Evolutionary conservation across 2,329 filamentous ascomycete species (phyloP).

Genomic region (Cryphonectria nitschkei): DNA sequence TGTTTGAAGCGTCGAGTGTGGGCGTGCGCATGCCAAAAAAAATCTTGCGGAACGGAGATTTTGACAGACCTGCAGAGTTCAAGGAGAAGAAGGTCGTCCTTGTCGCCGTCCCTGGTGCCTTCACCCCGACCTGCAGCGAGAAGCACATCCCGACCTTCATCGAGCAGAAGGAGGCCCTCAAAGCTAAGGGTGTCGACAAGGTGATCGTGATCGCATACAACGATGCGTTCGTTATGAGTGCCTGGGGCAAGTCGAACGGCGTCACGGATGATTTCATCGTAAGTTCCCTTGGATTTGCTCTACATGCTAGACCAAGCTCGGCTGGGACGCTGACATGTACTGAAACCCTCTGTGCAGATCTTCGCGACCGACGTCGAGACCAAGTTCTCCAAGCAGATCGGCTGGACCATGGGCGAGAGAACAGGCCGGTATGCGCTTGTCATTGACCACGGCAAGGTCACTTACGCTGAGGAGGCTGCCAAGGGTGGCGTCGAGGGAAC

Average conservation of each 20-base stretch:
- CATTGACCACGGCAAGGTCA: constrained; percentile 81
- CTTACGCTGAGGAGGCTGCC: constrained; percentile 74
- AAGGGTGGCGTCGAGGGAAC: constrained; percentile 50
- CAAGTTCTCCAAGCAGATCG: constrained; percentile 77
- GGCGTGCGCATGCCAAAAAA: not conserved
- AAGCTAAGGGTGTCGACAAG: constrained; percentile 79
- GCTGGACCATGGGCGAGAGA: constrained; percentile 75
- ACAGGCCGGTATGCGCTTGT: constrained; percentile 81
- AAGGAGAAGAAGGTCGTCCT: constrained; percentile 60
- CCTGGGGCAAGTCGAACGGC: constrained; percentile 87
- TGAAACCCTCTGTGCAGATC: constrained; percentile 47
- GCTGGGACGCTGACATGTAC: constrained; percentile 14
- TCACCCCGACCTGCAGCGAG: constrained; percentile 85
- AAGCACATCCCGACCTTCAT: constrained; percentile 83
- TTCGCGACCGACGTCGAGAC: constrained; percentile 74
- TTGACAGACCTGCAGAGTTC: constrained; percentile 47
- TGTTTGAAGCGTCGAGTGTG: not conserved
- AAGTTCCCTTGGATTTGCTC: constrained; percentile 33
- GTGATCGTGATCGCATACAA: constrained; percentile 84
- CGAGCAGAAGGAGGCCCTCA: constrained; percentile 69
- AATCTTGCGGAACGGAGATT: constrained; percentile 8
- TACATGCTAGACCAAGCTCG: not conserved
- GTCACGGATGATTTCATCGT: constrained; percentile 70
- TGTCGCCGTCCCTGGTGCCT: constrained; percentile 68
- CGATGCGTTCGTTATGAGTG: constrained; percentile 85